Conservation (phyloP, 2,329 filamentous ascomycete species). For the Aspergillus ustus region DNA sequence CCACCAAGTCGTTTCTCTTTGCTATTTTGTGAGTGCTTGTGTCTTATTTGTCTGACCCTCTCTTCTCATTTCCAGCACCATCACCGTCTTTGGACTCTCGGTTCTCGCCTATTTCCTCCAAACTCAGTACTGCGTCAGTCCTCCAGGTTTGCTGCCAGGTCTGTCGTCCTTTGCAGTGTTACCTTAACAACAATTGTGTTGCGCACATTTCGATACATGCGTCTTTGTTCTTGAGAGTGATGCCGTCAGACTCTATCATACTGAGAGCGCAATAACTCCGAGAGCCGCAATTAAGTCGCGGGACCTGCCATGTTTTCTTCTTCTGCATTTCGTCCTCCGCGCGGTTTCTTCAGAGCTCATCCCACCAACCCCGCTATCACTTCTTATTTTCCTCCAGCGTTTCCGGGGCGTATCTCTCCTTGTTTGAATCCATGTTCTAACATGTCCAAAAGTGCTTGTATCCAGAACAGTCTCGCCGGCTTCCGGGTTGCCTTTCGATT, state of each 20-base stretch:
- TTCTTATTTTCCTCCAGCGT: conserved; percentile 11
- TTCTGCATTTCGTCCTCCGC: conserved; percentile 12
- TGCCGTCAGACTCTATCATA: not conserved
- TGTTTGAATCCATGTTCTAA: conserved; percentile 5
- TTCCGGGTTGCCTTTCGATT: not conserved
- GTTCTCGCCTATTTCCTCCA: not conserved
- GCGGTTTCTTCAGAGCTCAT: conserved; percentile 15
- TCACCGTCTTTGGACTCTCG: not conserved
- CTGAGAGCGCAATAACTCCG: conserved; percentile 10
- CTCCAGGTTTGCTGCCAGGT: not conserved
- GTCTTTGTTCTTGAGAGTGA: not conserved
- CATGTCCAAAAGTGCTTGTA: conserved; percentile 5
- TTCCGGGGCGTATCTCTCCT: not conserved
- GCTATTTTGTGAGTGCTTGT: conserved; percentile 28
- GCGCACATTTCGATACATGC: not conserved
- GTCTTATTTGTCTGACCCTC: not conserved
- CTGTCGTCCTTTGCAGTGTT: not conserved
- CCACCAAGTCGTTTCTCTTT: conserved; percentile 8
- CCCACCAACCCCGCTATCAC: conserved; percentile 7
- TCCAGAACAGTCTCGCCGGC: not conserved
- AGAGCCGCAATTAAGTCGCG: conserved; percentile 17
- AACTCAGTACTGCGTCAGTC: not conserved
- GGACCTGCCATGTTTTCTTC: conserved; percentile 21
- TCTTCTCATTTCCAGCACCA: conserved; percentile 15
- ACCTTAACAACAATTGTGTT: not conserved